Conservation (phyloP, 495 filamentous ascomycete species). For the Staphylotrichum longicolle region DNA sequence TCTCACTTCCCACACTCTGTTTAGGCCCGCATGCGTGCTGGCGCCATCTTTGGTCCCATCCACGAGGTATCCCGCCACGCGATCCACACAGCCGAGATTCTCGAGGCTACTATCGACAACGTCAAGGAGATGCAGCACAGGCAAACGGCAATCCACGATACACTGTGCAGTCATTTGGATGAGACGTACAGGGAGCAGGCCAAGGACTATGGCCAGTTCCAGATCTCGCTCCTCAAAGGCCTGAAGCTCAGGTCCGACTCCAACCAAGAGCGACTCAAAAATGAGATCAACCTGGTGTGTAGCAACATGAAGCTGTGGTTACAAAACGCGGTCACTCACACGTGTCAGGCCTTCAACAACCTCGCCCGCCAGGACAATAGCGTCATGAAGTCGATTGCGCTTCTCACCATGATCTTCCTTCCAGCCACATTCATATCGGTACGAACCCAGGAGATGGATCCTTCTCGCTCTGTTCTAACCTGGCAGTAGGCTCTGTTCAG, state of each 20-base stretch:
- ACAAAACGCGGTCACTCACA: not conserved
- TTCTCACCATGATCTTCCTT: conserved; percentile 45
- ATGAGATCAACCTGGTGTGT: conserved; percentile 27
- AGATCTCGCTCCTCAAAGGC: conserved; percentile 22
- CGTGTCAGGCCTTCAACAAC: conserved; percentile 26
- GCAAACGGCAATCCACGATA: conserved; percentile 14
- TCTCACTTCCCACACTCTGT: too few species aligned
- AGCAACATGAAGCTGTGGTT: not conserved
- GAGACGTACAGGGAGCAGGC: conserved; percentile 25
- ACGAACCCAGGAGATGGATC: not conserved
- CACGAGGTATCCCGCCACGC: conserved; percentile 29
- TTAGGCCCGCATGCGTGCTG: conserved; percentile 19
- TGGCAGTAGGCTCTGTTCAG: conserved; percentile 26
- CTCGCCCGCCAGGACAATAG: conserved; percentile 36
- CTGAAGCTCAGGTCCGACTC: conserved; percentile 28
- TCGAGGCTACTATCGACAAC: conserved; percentile 23
- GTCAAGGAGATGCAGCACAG: conserved; percentile 18
- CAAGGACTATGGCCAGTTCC: conserved; percentile 24
- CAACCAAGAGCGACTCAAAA: conserved; percentile 21
- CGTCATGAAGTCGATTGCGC: conserved; percentile 45
- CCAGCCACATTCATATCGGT: conserved; percentile 42
- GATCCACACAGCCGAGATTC: conserved; percentile 24
- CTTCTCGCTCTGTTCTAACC: not conserved
- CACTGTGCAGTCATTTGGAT: not conserved
- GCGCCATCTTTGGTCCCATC: conserved; percentile 22